Conservation (phyloP, 2,329 filamentous ascomycete genomes). For the Didymella lethalis region DNA sequence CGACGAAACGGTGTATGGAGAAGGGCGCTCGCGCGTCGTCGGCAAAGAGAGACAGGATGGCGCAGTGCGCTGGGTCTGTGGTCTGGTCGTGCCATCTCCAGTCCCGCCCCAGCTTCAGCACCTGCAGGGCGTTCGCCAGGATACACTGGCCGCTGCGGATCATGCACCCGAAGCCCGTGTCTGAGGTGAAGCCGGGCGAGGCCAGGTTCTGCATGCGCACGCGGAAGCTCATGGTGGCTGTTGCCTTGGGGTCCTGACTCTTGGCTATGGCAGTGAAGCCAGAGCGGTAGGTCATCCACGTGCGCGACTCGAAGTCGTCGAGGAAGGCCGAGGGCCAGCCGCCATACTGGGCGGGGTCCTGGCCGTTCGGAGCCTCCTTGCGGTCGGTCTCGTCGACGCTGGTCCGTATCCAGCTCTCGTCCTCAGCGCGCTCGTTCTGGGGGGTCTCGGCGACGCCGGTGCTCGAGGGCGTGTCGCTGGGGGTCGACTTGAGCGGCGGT, state of each 20-base stretch:
- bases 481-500: slow-evolving; percentile 33
- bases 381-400: slow-evolving; percentile 70
- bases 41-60: slow-evolving; percentile 81
- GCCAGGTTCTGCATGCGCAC: slow-evolving; percentile 88
- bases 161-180: slow-evolving; percentile 99
- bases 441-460: slow-evolving; percentile 31
- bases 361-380: slow-evolving; percentile 61
- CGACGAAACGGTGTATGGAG: slow-evolving; percentile 93
- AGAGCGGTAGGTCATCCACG: slow-evolving; percentile 97
- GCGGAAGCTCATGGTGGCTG: slow-evolving; percentile 76
- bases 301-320: slow-evolving; percentile 88
- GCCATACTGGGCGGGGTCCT: slow-evolving; percentile 51
- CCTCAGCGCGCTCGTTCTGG: slow-evolving; percentile 41
- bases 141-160: slow-evolving; percentile 95
- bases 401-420: slow-evolving; percentile 69
- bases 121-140: slow-evolving; percentile 81
- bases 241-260: slow-evolving; percentile 75
- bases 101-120: slow-evolving; percentile 79
- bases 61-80: slow-evolving; percentile 66
- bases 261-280: slow-evolving; percentile 84
- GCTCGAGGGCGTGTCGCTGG: slow-evolving; percentile 25
- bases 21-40: slow-evolving; percentile 87
- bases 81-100: slow-evolving; percentile 73
- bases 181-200: slow-evolving; percentile 83
- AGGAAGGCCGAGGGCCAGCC: slow-evolving; percentile 88